phyloP scores from a whole-genome alignment of 768 basidiomycete genomes.

The Chalciporus chontae region DNA sequence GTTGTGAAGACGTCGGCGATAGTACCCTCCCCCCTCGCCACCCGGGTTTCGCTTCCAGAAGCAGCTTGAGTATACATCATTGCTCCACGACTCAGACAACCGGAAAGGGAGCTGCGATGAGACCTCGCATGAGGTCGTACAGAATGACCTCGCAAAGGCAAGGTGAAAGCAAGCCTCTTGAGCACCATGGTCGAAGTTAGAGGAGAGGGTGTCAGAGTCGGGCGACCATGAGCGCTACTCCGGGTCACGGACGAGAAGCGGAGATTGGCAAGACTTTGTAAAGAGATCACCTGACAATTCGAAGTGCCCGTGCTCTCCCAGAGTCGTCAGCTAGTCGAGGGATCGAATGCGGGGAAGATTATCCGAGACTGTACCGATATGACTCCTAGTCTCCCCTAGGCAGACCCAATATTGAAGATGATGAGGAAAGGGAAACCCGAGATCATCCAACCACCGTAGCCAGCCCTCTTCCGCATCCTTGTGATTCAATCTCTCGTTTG shows the following conservation, averaged over 20 bases:
- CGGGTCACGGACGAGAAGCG: too few relatives aligned
- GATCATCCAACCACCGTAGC: too few relatives aligned
- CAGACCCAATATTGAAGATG: too few relatives aligned
- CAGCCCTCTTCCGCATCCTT: too few relatives aligned
- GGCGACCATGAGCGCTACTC: too few relatives aligned
- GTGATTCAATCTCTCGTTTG: too few relatives aligned
- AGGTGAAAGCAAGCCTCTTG: too few relatives aligned
- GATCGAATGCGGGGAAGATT: too few relatives aligned
- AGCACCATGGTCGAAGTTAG: slow-evolving; percentile 1
- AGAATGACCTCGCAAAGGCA: background rate
- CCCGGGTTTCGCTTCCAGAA: background rate
- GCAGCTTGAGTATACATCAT: slow-evolving; percentile 11
- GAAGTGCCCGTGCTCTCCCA: background rate
- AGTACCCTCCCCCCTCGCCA: slow-evolving; percentile 30
- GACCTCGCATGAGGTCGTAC: background rate
- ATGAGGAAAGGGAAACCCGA: too few relatives aligned
- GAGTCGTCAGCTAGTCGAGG: background rate
- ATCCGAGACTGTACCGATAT: too few relatives aligned
- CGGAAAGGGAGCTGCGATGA: background rate
- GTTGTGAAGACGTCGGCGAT: slow-evolving; percentile 51
- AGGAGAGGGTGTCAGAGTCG: too few relatives aligned
- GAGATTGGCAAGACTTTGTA: background rate
- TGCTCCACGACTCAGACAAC: background rate
- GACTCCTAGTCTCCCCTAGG: too few relatives aligned
- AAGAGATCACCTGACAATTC: background rate